Conservation (phyloP, 257 asterid species). For the Lithospermum erythrorhizon region DNA sequence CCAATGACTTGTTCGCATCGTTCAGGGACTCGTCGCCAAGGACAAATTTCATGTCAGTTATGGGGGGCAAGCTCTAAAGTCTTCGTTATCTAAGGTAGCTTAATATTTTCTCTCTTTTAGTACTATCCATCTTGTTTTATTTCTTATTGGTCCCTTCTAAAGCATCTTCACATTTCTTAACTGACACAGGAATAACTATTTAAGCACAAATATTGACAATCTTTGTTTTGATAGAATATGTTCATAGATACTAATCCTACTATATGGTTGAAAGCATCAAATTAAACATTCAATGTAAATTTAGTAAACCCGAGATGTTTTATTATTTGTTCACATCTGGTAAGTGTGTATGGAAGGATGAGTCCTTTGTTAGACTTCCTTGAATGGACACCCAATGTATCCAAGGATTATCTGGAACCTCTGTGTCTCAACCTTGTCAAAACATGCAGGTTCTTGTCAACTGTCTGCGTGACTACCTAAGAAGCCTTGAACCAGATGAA, state of each 20-base stretch:
- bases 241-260: background rate
- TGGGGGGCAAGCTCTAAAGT: slow-evolving; percentile 78
- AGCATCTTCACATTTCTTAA: background rate
- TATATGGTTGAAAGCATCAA: background rate
- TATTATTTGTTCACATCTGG: background rate
- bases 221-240: background rate
- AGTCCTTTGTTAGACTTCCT: background rate
- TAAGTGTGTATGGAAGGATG: background rate
- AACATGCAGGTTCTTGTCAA: slow-evolving; percentile 69
- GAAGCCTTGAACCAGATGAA: slow-evolving; percentile 85
- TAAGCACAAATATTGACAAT: background rate
- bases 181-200: background rate
- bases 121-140: background rate
- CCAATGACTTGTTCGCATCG: slow-evolving; percentile 11
- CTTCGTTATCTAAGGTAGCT: slow-evolving; percentile 89
- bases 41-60: slow-evolving; percentile 92
- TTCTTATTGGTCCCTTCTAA: background rate
- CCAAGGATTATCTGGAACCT: background rate
- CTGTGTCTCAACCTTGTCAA: background rate
- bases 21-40: slow-evolving; percentile 88
- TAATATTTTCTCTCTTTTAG: background rate
- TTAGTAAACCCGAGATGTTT: background rate
- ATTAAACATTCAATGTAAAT: background rate
- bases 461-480: slow-evolving; percentile 78
- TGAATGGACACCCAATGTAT: background rate